Evolutionary conservation across 2,329 filamentous ascomycete species (phyloP).

Genomic region (Diatrype stigma): DNA sequence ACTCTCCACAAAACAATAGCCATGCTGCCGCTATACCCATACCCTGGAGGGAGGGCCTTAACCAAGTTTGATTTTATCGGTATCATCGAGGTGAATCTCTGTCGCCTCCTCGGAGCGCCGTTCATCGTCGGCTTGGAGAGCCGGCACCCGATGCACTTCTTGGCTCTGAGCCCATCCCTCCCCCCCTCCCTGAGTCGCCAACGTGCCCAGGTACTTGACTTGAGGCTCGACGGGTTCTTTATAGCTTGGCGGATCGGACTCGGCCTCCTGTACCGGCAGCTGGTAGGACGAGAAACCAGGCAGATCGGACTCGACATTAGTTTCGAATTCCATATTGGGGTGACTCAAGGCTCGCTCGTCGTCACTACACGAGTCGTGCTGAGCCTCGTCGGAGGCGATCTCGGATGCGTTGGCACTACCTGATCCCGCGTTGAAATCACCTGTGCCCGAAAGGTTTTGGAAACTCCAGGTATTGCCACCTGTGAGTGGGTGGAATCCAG

Average conservation of each 20-base stretch:
- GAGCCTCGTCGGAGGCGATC: conserved; percentile 33
- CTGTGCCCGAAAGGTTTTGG: conserved; percentile 29
- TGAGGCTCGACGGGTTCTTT: conserved; percentile 8
- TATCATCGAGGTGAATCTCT: conserved; percentile 46
- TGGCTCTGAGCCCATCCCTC: conserved; percentile 32
- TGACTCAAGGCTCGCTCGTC: conserved; percentile 27
- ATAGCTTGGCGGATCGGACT: conserved; percentile 15
- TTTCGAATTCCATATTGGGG: conserved; percentile 7
- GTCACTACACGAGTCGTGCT: conserved; percentile 33
- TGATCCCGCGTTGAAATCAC: conserved; percentile 24
- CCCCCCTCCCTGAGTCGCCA: conserved; percentile 26
- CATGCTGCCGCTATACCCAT: background rate
- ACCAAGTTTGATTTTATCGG: conserved; percentile 27
- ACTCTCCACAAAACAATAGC: too few relatives aligned
- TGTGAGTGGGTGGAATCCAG: conserved; percentile 22
- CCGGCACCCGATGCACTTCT: conserved; percentile 36
- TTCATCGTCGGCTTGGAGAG: conserved; percentile 28
- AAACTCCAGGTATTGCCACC: conserved; percentile 43
- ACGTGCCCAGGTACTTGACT: conserved; percentile 11
- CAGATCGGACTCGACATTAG: conserved; percentile 19
- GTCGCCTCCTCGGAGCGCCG: conserved; percentile 41
- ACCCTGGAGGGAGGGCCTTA: conserved; percentile 2
- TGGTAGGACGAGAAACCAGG: conserved; percentile 26
- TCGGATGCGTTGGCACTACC: conserved; percentile 23
- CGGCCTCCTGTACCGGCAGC: conserved; percentile 16